Conservation (phyloP, 2,329 filamentous ascomycete genomes). For the Botrytis sinoallii region DNA sequence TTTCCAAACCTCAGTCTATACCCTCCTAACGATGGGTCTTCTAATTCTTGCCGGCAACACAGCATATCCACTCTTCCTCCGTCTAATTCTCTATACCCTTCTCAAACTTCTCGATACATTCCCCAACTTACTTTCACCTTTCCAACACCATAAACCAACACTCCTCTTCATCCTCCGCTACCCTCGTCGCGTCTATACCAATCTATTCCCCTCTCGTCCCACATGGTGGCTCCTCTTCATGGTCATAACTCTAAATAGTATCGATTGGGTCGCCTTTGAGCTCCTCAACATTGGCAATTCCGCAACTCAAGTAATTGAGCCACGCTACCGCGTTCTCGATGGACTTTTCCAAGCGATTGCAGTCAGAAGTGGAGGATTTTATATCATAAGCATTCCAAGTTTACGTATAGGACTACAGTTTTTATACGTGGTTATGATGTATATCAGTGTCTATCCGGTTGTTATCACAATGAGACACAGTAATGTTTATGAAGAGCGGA, state of each 20-base stretch:
- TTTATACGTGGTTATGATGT: conserved; percentile 63
- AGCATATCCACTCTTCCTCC: conserved; percentile 47
- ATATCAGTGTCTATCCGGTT: conserved; percentile 61
- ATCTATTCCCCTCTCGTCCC: conserved; percentile 59
- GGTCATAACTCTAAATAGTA: conserved; percentile 56
- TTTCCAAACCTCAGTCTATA: conserved; percentile 42
- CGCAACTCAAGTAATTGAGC: conserved; percentile 50
- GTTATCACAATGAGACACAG: conserved; percentile 64
- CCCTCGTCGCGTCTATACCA: conserved; percentile 58
- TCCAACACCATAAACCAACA: conserved; percentile 45
- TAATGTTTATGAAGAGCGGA: conserved; percentile 70
- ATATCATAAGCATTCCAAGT: conserved; percentile 33
- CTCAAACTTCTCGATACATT: conserved; percentile 43
- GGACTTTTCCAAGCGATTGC: conserved; percentile 64
- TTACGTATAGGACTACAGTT: conserved; percentile 37
- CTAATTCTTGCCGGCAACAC: conserved; percentile 65
- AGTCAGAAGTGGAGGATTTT: conserved; percentile 64
- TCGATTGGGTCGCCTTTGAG: conserved; percentile 65
- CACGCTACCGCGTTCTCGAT: conserved; percentile 55
- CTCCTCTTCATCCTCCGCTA: conserved; percentile 54
- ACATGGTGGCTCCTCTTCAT: conserved; percentile 66
- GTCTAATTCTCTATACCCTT: conserved; percentile 55
- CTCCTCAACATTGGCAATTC: conserved; percentile 62
- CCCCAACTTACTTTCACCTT: conserved; percentile 37
- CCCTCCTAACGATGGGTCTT: conserved; percentile 49